Percentiles rank a stretch among this genome's conserved stretches.
phyloP scores from a whole-genome alignment of 768 basidiomycete genomes.

The Artomyces pyxidatus region DNA sequence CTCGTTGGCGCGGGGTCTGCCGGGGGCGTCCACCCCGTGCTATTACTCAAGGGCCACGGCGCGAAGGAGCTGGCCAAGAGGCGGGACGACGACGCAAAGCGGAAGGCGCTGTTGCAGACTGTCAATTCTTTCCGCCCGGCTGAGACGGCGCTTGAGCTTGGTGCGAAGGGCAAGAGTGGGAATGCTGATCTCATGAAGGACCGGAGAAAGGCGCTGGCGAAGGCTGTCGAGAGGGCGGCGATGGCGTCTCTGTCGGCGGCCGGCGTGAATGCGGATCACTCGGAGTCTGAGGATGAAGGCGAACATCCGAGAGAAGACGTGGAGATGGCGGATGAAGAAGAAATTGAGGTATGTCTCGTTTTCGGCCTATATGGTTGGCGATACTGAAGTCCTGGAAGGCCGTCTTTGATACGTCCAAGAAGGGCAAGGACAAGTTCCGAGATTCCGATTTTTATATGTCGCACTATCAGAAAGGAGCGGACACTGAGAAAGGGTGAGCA shows the following conservation, averaged over 20 bases:
- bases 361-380: slow-evolving; percentile 53
- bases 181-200: slow-evolving; percentile 81
- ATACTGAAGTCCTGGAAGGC: slow-evolving; percentile 27
- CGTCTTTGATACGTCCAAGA: slow-evolving; percentile 18
- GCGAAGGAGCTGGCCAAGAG: slow-evolving; percentile 26
- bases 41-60: slow-evolving; percentile 31
- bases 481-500: slow-evolving; percentile 82
- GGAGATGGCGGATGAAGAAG: slow-evolving; percentile 74
- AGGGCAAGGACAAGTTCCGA: slow-evolving; percentile 43
- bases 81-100: slow-evolving; percentile 41
- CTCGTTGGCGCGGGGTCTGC: slow-evolving; percentile 51
- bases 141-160: slow-evolving; percentile 90
- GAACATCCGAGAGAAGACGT: slow-evolving; percentile 24
- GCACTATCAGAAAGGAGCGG: slow-evolving; percentile 80
- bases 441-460: slow-evolving; percentile 91
- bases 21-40: slow-evolving; percentile 58
- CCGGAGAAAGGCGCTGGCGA: slow-evolving; percentile 68
- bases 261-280: slow-evolving; percentile 24
- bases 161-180: slow-evolving; percentile 53
- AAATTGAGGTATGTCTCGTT: slow-evolving; percentile 51
- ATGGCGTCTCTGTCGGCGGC: slow-evolving; percentile 25
- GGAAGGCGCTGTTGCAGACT: slow-evolving; percentile 59
- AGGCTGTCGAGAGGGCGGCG: slow-evolving; percentile 45
- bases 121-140: slow-evolving; percentile 77
- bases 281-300: slow-evolving; percentile 26